These are phyloP conservation scores for Rhizoclosmatium sp. DNA, from an alignment of 192 early-diverging fungal genomes.

Conservation along the genomic window DNA sequence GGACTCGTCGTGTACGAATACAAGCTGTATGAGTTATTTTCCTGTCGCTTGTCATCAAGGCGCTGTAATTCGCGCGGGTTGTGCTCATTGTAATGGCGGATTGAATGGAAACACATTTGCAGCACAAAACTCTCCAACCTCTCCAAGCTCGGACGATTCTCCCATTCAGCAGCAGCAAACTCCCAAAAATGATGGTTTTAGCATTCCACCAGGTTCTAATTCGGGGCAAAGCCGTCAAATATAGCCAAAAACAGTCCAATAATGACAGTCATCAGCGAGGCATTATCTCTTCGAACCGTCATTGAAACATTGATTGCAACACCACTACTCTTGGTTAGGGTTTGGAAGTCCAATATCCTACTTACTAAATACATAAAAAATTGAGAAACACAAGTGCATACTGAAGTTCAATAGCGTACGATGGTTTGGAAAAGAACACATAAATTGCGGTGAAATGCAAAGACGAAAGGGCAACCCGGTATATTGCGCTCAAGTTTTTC, in stretches of 20 bases:
- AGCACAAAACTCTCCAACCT: background rate
- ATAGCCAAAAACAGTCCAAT: slow-evolving; percentile 47
- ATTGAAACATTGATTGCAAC: slow-evolving; percentile 47
- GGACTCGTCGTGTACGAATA: slow-evolving; percentile 4
- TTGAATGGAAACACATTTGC: background rate
- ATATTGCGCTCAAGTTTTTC: slow-evolving; percentile 51
- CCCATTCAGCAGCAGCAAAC: background rate
- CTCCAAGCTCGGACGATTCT: background rate
- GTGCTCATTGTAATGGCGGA: slow-evolving; percentile 11
- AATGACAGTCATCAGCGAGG: slow-evolving; percentile 43
- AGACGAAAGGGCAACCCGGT: slow-evolving; percentile 47
- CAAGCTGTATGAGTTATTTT: slow-evolving; percentile 10
- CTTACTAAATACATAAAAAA: slow-evolving; percentile 42
- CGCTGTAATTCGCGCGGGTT: slow-evolving; percentile 4
- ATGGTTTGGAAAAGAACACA: slow-evolving; percentile 45
- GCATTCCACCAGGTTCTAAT: background rate
- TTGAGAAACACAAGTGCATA: slow-evolving; percentile 46
- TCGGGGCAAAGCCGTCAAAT: slow-evolving; percentile 56
- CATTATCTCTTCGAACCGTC: slow-evolving; percentile 49
- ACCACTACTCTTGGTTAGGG: too few species aligned
- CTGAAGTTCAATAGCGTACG: slow-evolving; percentile 27
- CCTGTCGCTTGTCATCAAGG: background rate
- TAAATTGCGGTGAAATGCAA: slow-evolving; percentile 53
- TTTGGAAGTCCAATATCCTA: background rate
- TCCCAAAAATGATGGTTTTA: background rate